phyloP scores from a whole-genome alignment of 192 early-diverging fungal genomes.

The Dispira simplex region DNA sequence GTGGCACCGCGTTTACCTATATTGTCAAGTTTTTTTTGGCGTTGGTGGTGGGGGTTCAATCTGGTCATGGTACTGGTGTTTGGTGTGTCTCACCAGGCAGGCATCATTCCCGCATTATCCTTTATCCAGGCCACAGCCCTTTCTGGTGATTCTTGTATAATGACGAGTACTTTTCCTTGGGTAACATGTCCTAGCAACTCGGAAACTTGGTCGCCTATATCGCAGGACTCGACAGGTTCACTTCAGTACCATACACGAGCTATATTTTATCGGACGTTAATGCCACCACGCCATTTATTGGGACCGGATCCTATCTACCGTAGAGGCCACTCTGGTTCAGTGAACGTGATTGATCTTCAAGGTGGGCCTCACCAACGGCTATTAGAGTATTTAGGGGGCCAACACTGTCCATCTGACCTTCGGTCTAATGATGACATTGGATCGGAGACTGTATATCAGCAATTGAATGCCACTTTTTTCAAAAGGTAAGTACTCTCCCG shows the following conservation, averaged over 20 bases:
- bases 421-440: no score
- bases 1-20: slow-evolving; percentile 12
- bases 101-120: slow-evolving; percentile 37
- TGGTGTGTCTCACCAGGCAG: slow-evolving; percentile 55
- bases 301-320: background rate
- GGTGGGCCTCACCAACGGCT: no score
- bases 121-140: slow-evolving; percentile 19
- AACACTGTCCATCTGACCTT: no score
- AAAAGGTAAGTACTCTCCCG: no score
- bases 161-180: background rate
- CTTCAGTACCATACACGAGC: slow-evolving; percentile 21
- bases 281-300: slow-evolving; percentile 41
- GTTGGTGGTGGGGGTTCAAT: slow-evolving; percentile 46
- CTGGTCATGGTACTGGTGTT: slow-evolving; percentile 24
- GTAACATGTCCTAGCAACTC: background rate
- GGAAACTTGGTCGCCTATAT: slow-evolving; percentile 6
- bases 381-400: no score
- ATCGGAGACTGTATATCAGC: no score
- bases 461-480: no score
- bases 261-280: slow-evolving; percentile 42
- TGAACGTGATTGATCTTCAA: no score
- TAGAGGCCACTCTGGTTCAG: no score
- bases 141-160: background rate
- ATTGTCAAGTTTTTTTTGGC: slow-evolving; percentile 18
- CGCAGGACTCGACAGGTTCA: background rate